phyloP scores from a whole-genome alignment of 148 eudicot genomes.

The Persicaria tinctoria region DNA sequence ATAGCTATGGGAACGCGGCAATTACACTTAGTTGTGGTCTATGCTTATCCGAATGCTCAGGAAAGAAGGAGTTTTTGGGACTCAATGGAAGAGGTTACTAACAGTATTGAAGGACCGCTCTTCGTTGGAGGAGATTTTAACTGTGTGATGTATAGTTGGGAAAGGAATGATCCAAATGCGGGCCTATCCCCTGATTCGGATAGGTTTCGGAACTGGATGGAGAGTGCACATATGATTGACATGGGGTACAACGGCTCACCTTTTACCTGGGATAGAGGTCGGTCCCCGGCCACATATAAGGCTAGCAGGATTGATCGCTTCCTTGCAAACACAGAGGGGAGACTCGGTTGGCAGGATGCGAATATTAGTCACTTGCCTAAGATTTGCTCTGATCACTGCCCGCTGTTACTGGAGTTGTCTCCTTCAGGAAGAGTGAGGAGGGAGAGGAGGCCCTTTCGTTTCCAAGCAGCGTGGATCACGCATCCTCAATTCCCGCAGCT shows the following conservation, averaged over 20 bases:
- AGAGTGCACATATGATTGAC: not conserved
- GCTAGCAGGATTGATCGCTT: not conserved
- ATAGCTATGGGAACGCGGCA: no score
- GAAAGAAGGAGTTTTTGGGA: no score
- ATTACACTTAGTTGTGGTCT: no score
- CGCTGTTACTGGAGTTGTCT: not conserved
- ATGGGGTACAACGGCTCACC: not conserved
- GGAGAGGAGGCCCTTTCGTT: not conserved
- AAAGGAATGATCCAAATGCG: no score
- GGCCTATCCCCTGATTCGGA: no score
- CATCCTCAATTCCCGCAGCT: not conserved
- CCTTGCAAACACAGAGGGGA: not conserved
- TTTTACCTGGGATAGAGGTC: not conserved
- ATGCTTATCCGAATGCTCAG: no score
- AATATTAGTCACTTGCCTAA: not conserved
- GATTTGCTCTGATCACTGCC: not conserved
- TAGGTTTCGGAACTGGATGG: no score
- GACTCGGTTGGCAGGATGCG: not conserved
- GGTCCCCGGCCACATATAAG: not conserved
- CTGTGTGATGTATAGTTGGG: not conserved
- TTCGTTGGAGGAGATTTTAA: not conserved
- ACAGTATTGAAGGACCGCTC: not conserved
- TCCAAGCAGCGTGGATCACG: not conserved
- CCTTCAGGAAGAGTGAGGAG: not conserved
- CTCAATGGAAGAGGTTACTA: no score